Evolutionary conservation across 345 rosid species (phyloP).

Genomic region (Citrus unshiu): DNA sequence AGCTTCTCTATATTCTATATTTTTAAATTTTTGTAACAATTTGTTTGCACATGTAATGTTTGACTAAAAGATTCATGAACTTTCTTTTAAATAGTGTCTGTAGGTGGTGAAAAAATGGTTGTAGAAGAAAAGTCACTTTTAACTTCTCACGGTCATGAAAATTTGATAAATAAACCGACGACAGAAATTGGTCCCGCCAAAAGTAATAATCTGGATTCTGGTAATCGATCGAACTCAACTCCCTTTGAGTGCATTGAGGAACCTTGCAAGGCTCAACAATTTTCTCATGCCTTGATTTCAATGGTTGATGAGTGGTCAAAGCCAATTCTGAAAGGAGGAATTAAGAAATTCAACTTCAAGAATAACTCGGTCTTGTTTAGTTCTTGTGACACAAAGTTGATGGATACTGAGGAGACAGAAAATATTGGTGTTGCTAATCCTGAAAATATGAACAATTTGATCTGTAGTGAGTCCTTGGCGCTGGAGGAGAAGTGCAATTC

Average conservation of each 20-base stretch:
- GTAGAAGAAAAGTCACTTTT: neutral
- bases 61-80: neutral
- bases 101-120: constrained; percentile 12
- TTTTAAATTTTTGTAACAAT: neutral
- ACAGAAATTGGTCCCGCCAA: neutral
- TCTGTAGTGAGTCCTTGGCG: neutral
- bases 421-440: neutral
- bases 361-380: neutral
- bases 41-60: neutral
- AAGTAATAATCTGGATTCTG: constrained; percentile 8
- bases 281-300: neutral
- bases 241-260: neutral
- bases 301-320: constrained; percentile 1
- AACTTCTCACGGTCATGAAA: neutral
- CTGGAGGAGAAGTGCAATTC: constrained; percentile 5
- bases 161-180: neutral
- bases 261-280: neutral
- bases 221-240: neutral
- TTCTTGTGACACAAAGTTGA: neutral
- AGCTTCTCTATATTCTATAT: neutral
- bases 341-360: neutral
- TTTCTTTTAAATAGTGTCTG: neutral
- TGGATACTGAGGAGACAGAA: neutral
- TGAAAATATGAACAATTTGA: neutral
- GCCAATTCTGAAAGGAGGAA: neutral